These are phyloP conservation scores for Kwoniella newhampshirensis DNA, from an alignment of 768 basidiomycete genomes.

Conservation along the genomic window DNA sequence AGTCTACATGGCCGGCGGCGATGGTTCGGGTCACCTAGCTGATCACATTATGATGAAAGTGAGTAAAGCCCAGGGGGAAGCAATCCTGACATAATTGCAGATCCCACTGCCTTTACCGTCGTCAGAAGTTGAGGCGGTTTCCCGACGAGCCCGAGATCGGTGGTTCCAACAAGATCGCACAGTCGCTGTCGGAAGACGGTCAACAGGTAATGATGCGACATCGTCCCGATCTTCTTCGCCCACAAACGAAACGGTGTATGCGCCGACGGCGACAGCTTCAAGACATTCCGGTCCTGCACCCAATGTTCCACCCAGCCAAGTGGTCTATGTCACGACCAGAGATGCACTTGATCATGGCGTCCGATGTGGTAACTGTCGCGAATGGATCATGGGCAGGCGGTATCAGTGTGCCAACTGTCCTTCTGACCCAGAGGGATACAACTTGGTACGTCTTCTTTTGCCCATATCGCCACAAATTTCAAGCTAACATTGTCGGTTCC, in stretches of 20 bases:
- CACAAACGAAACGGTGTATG: slow-evolving; percentile 71
- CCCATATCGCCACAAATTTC: too few species aligned
- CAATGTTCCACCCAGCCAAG: background rate
- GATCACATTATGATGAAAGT: slow-evolving; percentile 92
- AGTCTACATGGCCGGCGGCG: slow-evolving; percentile 16
- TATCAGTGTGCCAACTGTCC: slow-evolving; percentile 91
- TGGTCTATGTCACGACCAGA: slow-evolving; percentile 4
- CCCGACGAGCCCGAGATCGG: slow-evolving; percentile 68
- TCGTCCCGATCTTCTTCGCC: slow-evolving; percentile 63
- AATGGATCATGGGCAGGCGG: slow-evolving; percentile 68
- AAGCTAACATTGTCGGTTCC: background rate
- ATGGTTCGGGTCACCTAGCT: slow-evolving; percentile 43
- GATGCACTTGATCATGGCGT: slow-evolving; percentile 42
- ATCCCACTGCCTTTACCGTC: slow-evolving; percentile 80
- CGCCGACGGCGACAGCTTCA: slow-evolving; percentile 6
- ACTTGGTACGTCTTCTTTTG: slow-evolving; percentile 61
- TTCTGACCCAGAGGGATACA: slow-evolving; percentile 69
- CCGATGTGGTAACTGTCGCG: slow-evolving; percentile 37
- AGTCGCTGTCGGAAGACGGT: slow-evolving; percentile 58
- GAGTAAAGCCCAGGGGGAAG: slow-evolving; percentile 5
- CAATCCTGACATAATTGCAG: slow-evolving; percentile 54
- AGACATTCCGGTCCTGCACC: background rate
- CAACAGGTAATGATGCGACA: background rate
- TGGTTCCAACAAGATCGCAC: slow-evolving; percentile 77
- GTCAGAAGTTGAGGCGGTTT: slow-evolving; percentile 72